Evolutionary conservation across 2,329 filamentous ascomycete genomes (phyloP).

Genomic region (Alternaria brassicae): DNA sequence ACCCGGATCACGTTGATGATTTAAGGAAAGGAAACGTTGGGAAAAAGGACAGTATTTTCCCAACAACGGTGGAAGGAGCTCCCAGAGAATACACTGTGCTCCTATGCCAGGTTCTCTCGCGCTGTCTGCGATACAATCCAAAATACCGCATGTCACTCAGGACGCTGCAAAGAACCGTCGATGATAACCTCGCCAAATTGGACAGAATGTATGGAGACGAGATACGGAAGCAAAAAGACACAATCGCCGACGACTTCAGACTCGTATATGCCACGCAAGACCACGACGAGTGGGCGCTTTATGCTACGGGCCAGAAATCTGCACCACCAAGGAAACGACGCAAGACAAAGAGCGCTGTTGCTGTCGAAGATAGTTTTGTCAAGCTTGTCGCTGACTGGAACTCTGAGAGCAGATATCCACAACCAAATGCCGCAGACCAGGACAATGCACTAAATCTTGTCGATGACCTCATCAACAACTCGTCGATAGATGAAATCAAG

Average conservation of each 20-base stretch:
- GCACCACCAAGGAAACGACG: not conserved
- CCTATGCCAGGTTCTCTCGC: not conserved
- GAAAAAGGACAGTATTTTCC: not conserved
- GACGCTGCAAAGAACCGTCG: not conserved
- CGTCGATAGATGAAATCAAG: accelerated
- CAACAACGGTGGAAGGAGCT: not conserved
- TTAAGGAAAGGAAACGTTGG: accelerated
- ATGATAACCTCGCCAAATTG: not conserved
- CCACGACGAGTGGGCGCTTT: not conserved
- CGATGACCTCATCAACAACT: not conserved
- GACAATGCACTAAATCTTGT: not conserved
- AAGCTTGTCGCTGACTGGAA: not conserved
- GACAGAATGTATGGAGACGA: not conserved
- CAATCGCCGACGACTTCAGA: not conserved
- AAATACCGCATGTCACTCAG: not conserved
- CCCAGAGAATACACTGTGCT: not conserved
- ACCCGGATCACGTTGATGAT: accelerated
- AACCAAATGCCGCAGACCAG: not conserved
- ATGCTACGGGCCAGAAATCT: not conserved
- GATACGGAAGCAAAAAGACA: not conserved
- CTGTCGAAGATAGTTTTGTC: not conserved
- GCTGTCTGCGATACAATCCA: not conserved
- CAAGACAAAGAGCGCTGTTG: not conserved
- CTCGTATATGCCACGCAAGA: not conserved
- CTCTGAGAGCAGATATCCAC: not conserved